Percentiles rank a stretch among this genome's conserved stretches.
Conservation (phyloP, 176 grass and related monocot species). For the Eremochloa ophiuroides region DNA sequence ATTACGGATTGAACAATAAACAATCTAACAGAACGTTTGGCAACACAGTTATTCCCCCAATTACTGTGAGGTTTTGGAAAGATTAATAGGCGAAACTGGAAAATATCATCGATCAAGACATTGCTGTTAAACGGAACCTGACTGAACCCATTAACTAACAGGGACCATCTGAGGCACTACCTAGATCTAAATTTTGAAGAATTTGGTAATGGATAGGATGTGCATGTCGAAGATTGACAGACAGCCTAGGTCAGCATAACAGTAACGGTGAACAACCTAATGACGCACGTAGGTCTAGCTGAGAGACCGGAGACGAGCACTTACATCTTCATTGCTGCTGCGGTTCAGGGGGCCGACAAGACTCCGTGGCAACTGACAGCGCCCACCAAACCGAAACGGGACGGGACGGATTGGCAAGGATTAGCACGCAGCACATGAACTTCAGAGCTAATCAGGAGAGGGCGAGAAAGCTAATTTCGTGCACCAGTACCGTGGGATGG, state of each 20-base stretch:
- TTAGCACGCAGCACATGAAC: too few relatives aligned
- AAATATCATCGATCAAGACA: not conserved
- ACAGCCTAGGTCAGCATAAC: not conserved
- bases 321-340: slow-evolving; percentile 25
- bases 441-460: too few relatives aligned
- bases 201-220: not conserved
- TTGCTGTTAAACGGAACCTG: not conserved
- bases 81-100: not conserved
- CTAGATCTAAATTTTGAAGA: not conserved
- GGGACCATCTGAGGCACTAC: not conserved
- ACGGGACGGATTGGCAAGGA: not conserved
- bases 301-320: not conserved
- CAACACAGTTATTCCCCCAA: not conserved
- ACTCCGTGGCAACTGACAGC: not conserved
- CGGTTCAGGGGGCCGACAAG: not conserved
- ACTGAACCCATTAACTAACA: not conserved
- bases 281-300: not conserved
- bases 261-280: not conserved
- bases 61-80: not conserved
- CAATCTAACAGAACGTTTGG: not conserved
- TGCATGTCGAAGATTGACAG: not conserved
- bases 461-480: too few relatives aligned
- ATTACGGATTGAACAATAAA: not conserved
- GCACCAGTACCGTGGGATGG: too few relatives aligned
- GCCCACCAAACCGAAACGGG: not conserved